Conservation (phyloP, 306 rosid species). For the Castanea mollissima region DNA sequence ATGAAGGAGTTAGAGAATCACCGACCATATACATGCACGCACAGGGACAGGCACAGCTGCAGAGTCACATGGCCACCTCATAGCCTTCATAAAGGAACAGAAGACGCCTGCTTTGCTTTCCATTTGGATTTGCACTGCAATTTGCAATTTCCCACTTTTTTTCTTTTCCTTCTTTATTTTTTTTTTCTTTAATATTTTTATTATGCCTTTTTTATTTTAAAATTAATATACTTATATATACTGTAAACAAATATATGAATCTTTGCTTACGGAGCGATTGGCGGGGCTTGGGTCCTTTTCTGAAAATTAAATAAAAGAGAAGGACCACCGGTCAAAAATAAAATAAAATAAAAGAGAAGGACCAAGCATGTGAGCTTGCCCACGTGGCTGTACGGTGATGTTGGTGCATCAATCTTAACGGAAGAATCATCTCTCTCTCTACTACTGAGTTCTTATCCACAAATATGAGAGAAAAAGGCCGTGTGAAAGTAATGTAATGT, state of each 20-base stretch:
- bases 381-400: slow-evolving; percentile 30
- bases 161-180: not conserved
- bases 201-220: not conserved
- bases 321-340: not conserved
- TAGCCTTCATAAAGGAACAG: not conserved
- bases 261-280: slow-evolving; percentile 35
- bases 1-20: not conserved
- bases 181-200: not conserved
- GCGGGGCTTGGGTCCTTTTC: not conserved
- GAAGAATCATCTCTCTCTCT: not conserved
- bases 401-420: slow-evolving; percentile 20
- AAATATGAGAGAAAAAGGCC: no score
- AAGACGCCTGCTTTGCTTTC: not conserved
- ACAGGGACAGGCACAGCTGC: no score
- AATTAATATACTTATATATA: not conserved
- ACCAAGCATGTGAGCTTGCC: not conserved
- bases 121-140: not conserved
- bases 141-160: not conserved
- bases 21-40: not conserved
- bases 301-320: not conserved
- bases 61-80: not conserved
- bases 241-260: not conserved
- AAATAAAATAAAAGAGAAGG: not conserved
- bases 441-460: not conserved
- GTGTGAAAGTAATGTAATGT: no score